These are phyloP conservation scores for Curvularia eragrostidis DNA, from an alignment of 2,329 filamentous ascomycete genomes.

Conservation along the genomic window DNA sequence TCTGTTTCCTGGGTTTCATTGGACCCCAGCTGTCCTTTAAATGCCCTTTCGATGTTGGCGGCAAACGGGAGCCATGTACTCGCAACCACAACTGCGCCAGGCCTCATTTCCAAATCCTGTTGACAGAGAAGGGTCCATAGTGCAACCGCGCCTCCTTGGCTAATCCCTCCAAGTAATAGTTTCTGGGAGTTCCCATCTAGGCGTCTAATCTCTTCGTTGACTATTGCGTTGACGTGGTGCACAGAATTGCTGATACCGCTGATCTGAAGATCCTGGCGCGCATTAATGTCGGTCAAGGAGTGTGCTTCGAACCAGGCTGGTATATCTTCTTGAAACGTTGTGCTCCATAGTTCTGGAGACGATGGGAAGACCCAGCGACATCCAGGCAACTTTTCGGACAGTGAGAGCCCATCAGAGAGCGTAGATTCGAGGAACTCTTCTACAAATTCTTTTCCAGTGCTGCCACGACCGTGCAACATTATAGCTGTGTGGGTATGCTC, in stretches of 20 bases:
- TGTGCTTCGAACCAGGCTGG: background rate
- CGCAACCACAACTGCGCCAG: background rate
- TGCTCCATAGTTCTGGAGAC: background rate
- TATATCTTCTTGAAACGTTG: background rate
- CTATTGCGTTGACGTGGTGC: background rate
- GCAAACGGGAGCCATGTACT: background rate
- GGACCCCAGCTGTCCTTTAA: background rate
- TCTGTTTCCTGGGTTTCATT: background rate
- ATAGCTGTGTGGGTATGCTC: background rate
- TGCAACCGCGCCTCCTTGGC: background rate
- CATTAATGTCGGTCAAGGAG: background rate
- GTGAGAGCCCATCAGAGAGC: background rate
- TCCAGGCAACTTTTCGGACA: background rate
- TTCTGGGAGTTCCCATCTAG: background rate
- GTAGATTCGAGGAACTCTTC: background rate
- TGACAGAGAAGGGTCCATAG: background rate
- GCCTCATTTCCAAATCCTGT: background rate
- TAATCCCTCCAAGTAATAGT: background rate
- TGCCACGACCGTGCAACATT: background rate
- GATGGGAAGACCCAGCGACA: background rate
- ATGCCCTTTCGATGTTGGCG: background rate
- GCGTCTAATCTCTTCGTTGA: background rate
- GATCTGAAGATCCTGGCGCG: background rate
- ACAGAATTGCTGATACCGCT: background rate
- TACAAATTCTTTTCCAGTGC: background rate